Base-by-base conservation (phyloP, 345 rosid species). In the Boechera divaricarpa region DNA sequence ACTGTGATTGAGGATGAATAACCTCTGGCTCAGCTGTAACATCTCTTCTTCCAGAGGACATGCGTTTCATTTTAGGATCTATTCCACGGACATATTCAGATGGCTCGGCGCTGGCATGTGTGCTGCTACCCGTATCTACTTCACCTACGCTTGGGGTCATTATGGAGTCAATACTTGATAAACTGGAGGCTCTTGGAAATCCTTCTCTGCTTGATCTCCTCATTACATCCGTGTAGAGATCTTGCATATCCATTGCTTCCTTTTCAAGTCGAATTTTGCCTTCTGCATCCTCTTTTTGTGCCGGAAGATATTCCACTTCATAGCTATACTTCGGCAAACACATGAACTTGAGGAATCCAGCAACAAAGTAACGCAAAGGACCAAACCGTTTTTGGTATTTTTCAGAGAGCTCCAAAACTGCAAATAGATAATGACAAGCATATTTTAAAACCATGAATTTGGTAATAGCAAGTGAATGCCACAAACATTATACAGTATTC, bases 301-400 rank as follows among this genome's bases (percentile, higher is more conserved):
- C 99, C 18, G 94, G 96, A 71, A 95, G 89, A 83, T 92, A 95
- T 83, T 95, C 98, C 83, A 95, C 88, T 81, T 95, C 99, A 55
- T 80, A 92, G 87, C 68, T 91, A 83, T 95, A 95, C 79, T 86
- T 95, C n/a, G 99, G 99, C 84, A 95, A 80, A 86, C 99, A 95
- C 53, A 95, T 81, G 78, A 91, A 95, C 85, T 92, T 95, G 74
- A 92, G 88, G 78, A 95, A 87, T 52, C 99, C 99, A 80, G 99
- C 98, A 80, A 95, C 93, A 73, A 95, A 85, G 72, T 95, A 95
- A 57, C 98, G 98, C 83, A 95, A 76, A 10, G 99, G 97, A 83
- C 99, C 99, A 84, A 87, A 95, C 44, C 88, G 91, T 83, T 86
- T 95, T 83, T 91, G 98, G 80, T 88, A 90, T 81, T 88, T 95